Base-by-base conservation (phyloP, 306 rosid genomes). In the Dryas alaskensis region DNA sequence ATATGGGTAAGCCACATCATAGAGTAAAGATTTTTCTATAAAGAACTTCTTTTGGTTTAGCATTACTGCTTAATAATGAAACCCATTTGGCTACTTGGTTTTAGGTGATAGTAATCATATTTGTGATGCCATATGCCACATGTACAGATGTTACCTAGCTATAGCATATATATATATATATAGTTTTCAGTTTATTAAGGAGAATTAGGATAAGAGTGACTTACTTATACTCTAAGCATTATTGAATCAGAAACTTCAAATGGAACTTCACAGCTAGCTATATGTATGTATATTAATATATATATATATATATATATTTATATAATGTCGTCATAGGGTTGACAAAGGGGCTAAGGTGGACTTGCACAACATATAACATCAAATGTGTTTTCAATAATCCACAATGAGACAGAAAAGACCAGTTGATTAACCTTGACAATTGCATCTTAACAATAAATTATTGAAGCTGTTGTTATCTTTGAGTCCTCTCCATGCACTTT, bases 301-400 rank as follows among this genome's bases (percentile, higher is more conserved):
- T 44, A 43, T 46, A 39, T 22, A 62, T 62, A 16, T 22, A 19
- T 19, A 19, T 19, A 19, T 19, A 19, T 19, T n/a, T n/a, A 19
- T 19, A 14, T 40, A 31, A 59, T 78, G 78, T 83, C 86, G 91
- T 86, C 90, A 89, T 73, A 53, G 25, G 75, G 80, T 81, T 84
- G 87, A 89, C 92, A 84, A 84, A 82, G 85, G 77, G 84, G 90
- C 88, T 75, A 22, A 62, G 58, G 59, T 27, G 59, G 76, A 60
- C 76, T 59, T 7, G 7, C 67, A 60, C n/a, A 59, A 58, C 66
- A 22, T 22, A 9, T 46, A 72, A 58, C 47, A 59, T 59, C 67
- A 59, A 74, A 46, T 45, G 64, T 47, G 69, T 60, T 74, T 60
- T 51, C 43, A 72, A 47, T 8, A 64, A 78, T 37, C 72, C 60